Evolutionary conservation across 1,284 basidiomycete genomes (phyloP), one percentile per base, ranked within the genome.

Genomic region (Puccinia coronata): DNA sequence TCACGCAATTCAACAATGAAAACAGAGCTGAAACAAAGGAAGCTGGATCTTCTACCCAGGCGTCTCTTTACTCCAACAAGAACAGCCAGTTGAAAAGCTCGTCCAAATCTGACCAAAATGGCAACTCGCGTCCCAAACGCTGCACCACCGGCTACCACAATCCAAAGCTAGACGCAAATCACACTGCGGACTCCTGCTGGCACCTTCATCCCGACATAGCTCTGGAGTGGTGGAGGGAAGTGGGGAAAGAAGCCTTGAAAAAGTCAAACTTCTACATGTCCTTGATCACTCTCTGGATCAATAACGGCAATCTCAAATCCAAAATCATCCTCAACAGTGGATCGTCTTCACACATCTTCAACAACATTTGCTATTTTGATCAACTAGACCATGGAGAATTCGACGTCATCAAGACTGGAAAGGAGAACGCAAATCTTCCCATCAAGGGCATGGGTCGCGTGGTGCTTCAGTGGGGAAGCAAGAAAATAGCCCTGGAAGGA

Each of bases 291-390:
- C 23, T 63, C 12, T 63, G 31, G 61, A 20, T 69, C 43, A 43
- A 43, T 16, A 43, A 43, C 8, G 43, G 43, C 6, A 16, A 43
- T 16, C 12, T 36, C 28, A 16, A 18, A 14, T 18, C 28, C 1
- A 59, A n/a, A 31, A 41, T 67, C 2, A 43, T 67, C 25, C 63
- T 67, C 12, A 25, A 67, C 43, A 67, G 63, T 28, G 63, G 63
- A 16, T n/a, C 63, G 0, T 43, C 39, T 9, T 28, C 39, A 1
- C 63, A 67, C 34, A 16, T 67, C 36, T 41, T 67, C 63, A 67
- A 67, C 39, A 16, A 41, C 47, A 36, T n/a, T 28, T 39, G 9
- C 25, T 41, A n/a, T 39, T 69, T n/a, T 23, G 12, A 67, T 16
- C 4, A 47, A 43, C 4, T 61, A 11, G 11, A 43, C 8, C 8